phyloP scores from a whole-genome alignment of 140 eudicot species.

The Stevia rebaudiana region DNA sequence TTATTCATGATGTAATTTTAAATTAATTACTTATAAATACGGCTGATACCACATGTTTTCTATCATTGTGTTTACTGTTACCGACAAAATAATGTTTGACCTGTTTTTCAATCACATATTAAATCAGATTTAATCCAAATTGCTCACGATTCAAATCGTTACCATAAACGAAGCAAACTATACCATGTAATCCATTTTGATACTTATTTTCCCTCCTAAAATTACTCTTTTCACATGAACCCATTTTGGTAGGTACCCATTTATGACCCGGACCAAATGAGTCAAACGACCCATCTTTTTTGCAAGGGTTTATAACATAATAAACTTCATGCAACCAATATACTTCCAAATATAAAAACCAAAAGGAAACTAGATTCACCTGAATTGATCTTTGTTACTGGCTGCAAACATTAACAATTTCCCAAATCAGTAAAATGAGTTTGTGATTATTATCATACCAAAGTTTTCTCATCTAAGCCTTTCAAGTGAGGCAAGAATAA shows the following conservation, averaged over 20 bases:
- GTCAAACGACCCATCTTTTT: neutral
- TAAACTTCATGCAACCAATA: neutral
- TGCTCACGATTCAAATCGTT: no score
- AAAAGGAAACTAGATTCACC: conserved; percentile 7
- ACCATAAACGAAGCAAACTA: no score
- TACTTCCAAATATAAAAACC: neutral
- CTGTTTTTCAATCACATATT: no score
- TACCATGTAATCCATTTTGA: neutral
- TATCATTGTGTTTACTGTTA: no score
- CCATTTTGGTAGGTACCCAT: neutral
- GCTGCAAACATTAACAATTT: conserved; percentile 14
- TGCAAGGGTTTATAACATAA: neutral
- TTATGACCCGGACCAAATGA: neutral
- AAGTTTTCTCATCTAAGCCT: conserved; percentile 20
- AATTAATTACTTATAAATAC: no score
- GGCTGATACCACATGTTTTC: no score
- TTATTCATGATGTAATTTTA: no score
- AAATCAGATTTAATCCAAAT: no score
- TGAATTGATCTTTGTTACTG: conserved; percentile 10
- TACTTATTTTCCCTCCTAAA: neutral
- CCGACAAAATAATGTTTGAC: no score
- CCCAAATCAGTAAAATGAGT: conserved; percentile 5
- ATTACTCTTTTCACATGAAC: neutral
- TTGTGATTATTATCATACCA: conserved; percentile 26
- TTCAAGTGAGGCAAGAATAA: conserved; percentile 23